Evolutionary conservation across 2,329 filamentous ascomycete species (phyloP), one percentile per base, ranked within the genome.

Genomic region (Botrytis porri): DNA sequence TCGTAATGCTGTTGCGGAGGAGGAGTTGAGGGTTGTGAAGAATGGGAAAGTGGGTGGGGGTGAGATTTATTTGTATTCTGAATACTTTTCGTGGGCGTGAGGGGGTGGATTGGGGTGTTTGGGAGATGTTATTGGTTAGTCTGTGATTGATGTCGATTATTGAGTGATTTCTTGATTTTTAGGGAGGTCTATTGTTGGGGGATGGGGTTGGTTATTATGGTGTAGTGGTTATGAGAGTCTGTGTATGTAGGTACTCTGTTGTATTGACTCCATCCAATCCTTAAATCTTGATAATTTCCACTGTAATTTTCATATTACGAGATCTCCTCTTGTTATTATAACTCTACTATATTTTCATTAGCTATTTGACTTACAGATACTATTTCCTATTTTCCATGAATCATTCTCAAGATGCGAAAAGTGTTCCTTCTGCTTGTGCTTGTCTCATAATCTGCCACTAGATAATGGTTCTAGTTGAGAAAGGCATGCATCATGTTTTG

Each of bases 331-430:
- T 25, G 48, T n/a, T n/a, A 14, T n/a, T 25, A 12, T 51, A n/a
- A n/a, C n/a, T n/a, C n/a, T n/a, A 6, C 10, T n/a, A 3, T 51
- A 1, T 51, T 14, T 25, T n/a, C 8, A 14, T 25, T 25, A 1
- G 22, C 25, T 14, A n/a, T n/a, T n/a, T 51, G 22, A 51, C 48
- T 10, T 51, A 5, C 22, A n/a, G 48, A 8, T n/a, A 51, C 22
- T 14, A 12, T 12, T 1, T 14, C 4, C 10, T 0, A 14, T 51
- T 1, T 2, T 4, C 10, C 1, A n/a, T n/a, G 25, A 4, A 4
- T 10, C 1, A 20, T 45, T 45, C 0, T 22, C 18, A n/a, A n/a
- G 10, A n/a, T 2, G 10, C 10, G 1, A n/a, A n/a, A 14, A 1
- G 9, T 12, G 48, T 51, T n/a, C n/a, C n/a, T n/a, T n/a, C n/a